Evolutionary conservation across 192 early-diverging fungal genomes (phyloP).

Genomic region (Kappamyces sp.): DNA sequence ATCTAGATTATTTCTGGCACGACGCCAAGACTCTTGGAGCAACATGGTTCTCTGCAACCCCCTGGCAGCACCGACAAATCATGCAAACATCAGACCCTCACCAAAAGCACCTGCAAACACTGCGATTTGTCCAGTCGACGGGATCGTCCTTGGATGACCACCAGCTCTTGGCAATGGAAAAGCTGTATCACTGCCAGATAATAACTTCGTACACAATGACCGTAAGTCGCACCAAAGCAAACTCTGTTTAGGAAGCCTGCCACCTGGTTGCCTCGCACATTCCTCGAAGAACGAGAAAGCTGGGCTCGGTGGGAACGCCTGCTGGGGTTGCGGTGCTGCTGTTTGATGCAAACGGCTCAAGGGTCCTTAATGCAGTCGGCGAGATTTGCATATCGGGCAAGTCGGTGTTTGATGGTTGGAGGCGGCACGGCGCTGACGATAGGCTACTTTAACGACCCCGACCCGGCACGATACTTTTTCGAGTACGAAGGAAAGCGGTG

Average conservation of each 20-base stretch:
- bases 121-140: too few species aligned
- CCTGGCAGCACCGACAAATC: too few species aligned
- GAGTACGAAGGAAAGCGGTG: conserved; percentile 23
- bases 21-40: conserved; percentile 52
- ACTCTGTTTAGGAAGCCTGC: conserved; percentile 84
- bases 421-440: neutral
- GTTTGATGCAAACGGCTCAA: conserved; percentile 53
- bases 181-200: conserved; percentile 60
- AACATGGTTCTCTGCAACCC: neutral
- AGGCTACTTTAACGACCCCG: conserved; percentile 13
- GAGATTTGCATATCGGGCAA: conserved; percentile 80
- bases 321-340: conserved; percentile 71
- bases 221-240: conserved; percentile 40
- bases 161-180: conserved; percentile 61
- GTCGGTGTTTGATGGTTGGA: conserved; percentile 63
- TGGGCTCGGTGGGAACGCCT: conserved; percentile 71
- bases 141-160: conserved; percentile 24
- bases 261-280: conserved; percentile 83
- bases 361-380: conserved; percentile 38
- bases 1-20: conserved; percentile 66
- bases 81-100: too few species aligned
- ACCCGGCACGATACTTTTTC: neutral
- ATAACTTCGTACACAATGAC: conserved; percentile 38
- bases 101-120: too few species aligned
- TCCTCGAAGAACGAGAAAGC: conserved; percentile 60